A percentile compares a stretch with the other conserved stretches of the same genome.
phyloP scores from a whole-genome alignment of 1,139 yeast genomes.

The Protomyces pachydermus region DNA sequence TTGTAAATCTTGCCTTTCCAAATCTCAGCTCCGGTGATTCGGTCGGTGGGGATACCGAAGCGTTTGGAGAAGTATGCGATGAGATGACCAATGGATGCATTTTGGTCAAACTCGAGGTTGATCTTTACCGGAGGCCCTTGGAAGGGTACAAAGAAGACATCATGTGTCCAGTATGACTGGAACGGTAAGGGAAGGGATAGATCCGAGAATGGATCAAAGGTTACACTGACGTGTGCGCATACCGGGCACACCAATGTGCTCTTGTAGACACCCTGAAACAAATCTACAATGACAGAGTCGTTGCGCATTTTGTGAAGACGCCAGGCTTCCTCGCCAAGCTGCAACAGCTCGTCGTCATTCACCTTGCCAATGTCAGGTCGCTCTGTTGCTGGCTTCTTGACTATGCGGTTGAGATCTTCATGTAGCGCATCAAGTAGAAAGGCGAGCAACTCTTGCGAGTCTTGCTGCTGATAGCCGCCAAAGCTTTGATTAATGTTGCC shows the following conservation, averaged over 20 bases:
- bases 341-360: slow-evolving; percentile 48
- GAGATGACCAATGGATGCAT: slow-evolving; percentile 61
- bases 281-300: slow-evolving; percentile 76
- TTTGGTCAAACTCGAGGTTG: slow-evolving; percentile 61
- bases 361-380: slow-evolving; percentile 73
- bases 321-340: slow-evolving; percentile 76
- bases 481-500: slow-evolving; percentile 80
- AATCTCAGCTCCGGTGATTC: slow-evolving; percentile 61
- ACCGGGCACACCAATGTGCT: slow-evolving; percentile 85
- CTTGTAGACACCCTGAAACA: slow-evolving; percentile 85
- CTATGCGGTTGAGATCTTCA: slow-evolving; percentile 82
- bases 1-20: slow-evolving; percentile 65
- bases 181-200: slow-evolving; percentile 85
- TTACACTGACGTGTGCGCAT: slow-evolving; percentile 73
- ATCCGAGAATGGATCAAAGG: slow-evolving; percentile 93
- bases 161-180: slow-evolving; percentile 66
- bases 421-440: slow-evolving; percentile 87
- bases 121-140: slow-evolving; percentile 44
- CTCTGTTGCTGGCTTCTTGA: slow-evolving; percentile 77
- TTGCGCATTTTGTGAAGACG: slow-evolving; percentile 70
- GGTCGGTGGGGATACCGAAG: slow-evolving; percentile 44
- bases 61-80: slow-evolving; percentile 56
- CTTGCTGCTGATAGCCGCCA: slow-evolving; percentile 87
- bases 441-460: slow-evolving; percentile 89
- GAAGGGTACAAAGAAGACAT: slow-evolving; percentile 58